Base-by-base conservation (phyloP, 768 basidiomycete species). In the Boletus sp. region DNA sequence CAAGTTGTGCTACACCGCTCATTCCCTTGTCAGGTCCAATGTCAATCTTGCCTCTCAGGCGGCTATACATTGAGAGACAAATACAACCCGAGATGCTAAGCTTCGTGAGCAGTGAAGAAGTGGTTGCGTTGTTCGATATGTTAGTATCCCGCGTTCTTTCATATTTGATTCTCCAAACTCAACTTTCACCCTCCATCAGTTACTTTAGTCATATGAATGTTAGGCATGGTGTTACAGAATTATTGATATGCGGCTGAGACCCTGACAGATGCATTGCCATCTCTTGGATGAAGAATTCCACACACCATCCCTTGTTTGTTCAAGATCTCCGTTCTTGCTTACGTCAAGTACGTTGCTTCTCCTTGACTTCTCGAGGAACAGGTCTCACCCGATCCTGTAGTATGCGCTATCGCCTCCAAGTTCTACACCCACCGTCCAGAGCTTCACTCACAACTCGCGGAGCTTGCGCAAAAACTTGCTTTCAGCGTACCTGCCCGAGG, bases 401-500 rank as follows among this genome's bases (percentile, higher is more conserved):
- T 99, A 59, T 98, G 95, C 69, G 89, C 96, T n/a, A 89, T 97
- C 53, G 86, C 96, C 3, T 87, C 91, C 66, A 90, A 92, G 69
- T 97, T 93, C 73, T 95, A 96, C 72, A 79, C 83, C 1, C 78
- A 80, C 36, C 87, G 90, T 33, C 85, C 90, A 14, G 94, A 95
- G 30, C 80, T 98, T 14, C 90, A 96, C 62, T 75, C 83, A 2
- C 83, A 83, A 52, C 78, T 98, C 46, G 81, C 88, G 1, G 92
- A 92, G 54, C 80, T 94, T 35, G 89, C 90, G 3, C 90, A 91
- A 67, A 88, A 90, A 64, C 83, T 98, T 18, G 90, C 95, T 0
- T 98, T 95, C 72, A 84, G 78, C 58, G 90, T 93, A 14, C 90
- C 92, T 18, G 90, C 89, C 15, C 80, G 81, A 59, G 92, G 92